Conservation (phyloP, 2,329 filamentous ascomycete genomes). For the Cordyceps javanica region DNA sequence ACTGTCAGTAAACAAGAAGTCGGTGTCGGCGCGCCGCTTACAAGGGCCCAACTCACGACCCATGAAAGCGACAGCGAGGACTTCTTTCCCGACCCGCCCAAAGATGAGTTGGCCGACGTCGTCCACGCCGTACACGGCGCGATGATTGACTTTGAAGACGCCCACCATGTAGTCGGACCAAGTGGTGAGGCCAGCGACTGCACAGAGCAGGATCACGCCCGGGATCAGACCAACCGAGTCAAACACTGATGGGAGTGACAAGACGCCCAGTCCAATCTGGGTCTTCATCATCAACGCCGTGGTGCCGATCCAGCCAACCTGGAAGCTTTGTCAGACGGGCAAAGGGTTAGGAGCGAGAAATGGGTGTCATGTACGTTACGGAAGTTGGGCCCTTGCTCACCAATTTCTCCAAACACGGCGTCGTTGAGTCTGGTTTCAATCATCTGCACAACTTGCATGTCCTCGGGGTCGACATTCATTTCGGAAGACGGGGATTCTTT, state of each 20-base stretch:
- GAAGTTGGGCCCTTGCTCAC: neutral
- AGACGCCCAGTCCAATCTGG: neutral
- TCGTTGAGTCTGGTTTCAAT: too few relatives aligned
- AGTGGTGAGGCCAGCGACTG: slow-evolving; percentile 36
- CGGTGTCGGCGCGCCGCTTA: slow-evolving; percentile 15
- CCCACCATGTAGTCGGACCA: slow-evolving; percentile 45
- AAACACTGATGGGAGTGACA: neutral
- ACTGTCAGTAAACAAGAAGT: neutral
- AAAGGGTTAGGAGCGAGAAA: too few relatives aligned
- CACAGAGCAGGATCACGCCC: slow-evolving; percentile 37
- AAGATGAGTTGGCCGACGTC: slow-evolving; percentile 46
- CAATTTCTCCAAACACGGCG: neutral
- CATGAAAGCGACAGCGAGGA: too few relatives aligned
- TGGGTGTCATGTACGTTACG: neutral
- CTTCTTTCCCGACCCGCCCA: too few relatives aligned
- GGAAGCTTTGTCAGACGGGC: neutral
- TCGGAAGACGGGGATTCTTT: too few relatives aligned
- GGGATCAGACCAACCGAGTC: slow-evolving; percentile 26
- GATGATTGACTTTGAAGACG: slow-evolving; percentile 44
- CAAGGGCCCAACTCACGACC: slow-evolving; percentile 29
- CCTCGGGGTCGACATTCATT: too few relatives aligned
- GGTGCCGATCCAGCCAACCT: neutral
- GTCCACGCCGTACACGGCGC: slow-evolving; percentile 45
- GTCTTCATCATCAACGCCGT: neutral
- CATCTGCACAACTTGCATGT: too few relatives aligned